Percentiles rank a stretch among this genome's conserved stretches.
phyloP scores from a whole-genome alignment of 2,329 filamentous ascomycete genomes.

The Camillea tinctor region DNA sequence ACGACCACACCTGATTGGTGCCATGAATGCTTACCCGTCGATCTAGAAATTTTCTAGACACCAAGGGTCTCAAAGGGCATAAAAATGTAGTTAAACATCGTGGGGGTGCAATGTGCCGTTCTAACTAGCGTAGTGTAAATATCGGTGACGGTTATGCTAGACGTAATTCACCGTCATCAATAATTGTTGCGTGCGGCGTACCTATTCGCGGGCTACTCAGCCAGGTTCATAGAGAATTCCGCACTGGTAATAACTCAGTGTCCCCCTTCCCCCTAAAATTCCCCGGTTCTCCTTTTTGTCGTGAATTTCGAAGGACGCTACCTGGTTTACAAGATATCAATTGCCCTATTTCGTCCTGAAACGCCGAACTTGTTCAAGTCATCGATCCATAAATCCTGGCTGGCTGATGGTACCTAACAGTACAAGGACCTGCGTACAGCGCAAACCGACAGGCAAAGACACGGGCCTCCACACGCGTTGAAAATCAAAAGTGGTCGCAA shows the following conservation, averaged over 20 bases:
- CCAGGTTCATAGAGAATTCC: background rate
- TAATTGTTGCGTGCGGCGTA: background rate
- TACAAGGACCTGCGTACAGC: background rate
- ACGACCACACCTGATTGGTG: conserved; percentile 14
- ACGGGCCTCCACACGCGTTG: background rate
- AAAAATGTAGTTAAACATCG: conserved; percentile 19
- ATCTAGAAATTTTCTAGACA: conserved; percentile 31
- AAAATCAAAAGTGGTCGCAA: background rate
- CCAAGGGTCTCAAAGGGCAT: conserved; percentile 16
- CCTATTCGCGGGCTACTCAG: background rate
- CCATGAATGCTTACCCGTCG: conserved; percentile 12
- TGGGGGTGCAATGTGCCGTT: conserved; percentile 11
- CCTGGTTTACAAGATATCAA: background rate
- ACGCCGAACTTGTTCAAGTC: background rate
- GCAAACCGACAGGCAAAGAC: background rate
- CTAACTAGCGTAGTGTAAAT: background rate
- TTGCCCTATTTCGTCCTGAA: background rate
- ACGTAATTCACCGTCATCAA: conserved; percentile 12
- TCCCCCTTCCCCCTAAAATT: background rate
- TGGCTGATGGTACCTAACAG: background rate
- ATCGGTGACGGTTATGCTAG: background rate
- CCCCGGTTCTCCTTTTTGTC: background rate
- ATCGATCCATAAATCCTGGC: background rate
- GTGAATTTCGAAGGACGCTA: background rate
- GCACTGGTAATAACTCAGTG: conserved; percentile 3